A percentile compares a stretch with the other conserved stretches of the same genome.
Evolutionary conservation across 805 yeast genomes (phyloP).

Genomic region (Kodamaea leandrae): DNA sequence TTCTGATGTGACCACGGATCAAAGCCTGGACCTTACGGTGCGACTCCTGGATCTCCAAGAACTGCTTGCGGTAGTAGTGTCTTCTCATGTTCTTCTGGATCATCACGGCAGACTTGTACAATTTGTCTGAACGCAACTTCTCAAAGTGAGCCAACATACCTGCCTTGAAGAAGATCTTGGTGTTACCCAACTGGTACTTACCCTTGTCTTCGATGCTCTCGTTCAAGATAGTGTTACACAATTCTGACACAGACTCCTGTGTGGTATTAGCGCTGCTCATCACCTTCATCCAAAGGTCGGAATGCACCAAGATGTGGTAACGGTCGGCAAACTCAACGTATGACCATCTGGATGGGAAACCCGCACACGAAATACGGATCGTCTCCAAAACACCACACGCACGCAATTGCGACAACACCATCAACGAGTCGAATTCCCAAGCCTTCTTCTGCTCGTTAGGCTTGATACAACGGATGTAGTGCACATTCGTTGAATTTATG

Average conservation of each 20-base stretch:
- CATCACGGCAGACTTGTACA: conserved; percentile 72
- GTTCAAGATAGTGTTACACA: conserved; percentile 66
- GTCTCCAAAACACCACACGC: conserved; percentile 99
- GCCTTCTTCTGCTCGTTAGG: conserved; percentile 94
- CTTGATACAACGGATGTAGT: conserved; percentile 94
- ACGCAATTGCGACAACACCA: conserved; percentile 92
- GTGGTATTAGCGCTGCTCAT: conserved; percentile 47
- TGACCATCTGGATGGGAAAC: conserved; percentile 95
- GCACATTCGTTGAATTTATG: conserved; percentile 91
- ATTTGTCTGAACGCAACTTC: conserved; percentile 75
- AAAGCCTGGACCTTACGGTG: conserved; percentile 58
- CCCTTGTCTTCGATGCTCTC: conserved; percentile 60
- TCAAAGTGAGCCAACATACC: conserved; percentile 94
- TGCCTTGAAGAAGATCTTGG: conserved; percentile 93
- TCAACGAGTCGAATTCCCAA: conserved; percentile 92
- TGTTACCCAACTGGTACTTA: conserved; percentile 86
- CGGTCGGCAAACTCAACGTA: conserved; percentile 90
- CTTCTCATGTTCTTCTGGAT: conserved; percentile 82
- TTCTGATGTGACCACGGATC: conserved; percentile 59
- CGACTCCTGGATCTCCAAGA: conserved; percentile 51
- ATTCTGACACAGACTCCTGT: conserved; percentile 54
- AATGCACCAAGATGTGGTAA: conserved; percentile 77
- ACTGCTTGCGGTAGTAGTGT: conserved; percentile 59
- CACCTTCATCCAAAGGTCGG: conserved; percentile 64
- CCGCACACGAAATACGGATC: conserved; percentile 94